Evolutionary conservation across 2,329 filamentous ascomycete species (phyloP).

Genomic region (Neonectria ditissima): DNA sequence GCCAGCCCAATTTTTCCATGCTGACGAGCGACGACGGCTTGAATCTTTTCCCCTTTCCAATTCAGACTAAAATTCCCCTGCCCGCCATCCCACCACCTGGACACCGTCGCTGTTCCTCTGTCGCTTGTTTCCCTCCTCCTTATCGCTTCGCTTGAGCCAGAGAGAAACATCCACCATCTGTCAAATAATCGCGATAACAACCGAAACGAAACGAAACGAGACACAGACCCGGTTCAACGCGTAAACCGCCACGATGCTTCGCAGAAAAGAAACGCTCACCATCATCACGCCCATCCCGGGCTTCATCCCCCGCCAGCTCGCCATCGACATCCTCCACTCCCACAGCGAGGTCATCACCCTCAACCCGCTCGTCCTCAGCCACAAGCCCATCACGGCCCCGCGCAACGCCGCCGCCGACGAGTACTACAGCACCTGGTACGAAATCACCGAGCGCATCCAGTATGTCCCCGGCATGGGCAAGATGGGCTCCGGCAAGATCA

Average conservation of each 20-base stretch:
- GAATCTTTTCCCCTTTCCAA: not conserved
- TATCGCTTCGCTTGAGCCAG: not conserved
- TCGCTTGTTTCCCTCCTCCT: not conserved
- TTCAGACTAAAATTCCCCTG: not conserved
- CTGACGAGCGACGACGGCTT: not conserved
- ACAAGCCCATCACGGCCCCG: slow-evolving; percentile 73
- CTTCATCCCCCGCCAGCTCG: slow-evolving; percentile 77
- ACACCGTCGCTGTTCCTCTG: not conserved
- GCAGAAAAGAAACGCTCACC: slow-evolving; percentile 74
- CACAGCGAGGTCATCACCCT: slow-evolving; percentile 78
- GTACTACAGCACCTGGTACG: slow-evolving; percentile 80
- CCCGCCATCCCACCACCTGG: not conserved
- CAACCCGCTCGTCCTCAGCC: slow-evolving; percentile 74
- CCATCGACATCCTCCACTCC: slow-evolving; percentile 78
- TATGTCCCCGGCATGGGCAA: slow-evolving; percentile 74
- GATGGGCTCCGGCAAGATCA: slow-evolving; percentile 73
- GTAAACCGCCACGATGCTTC: slow-evolving; percentile 57
- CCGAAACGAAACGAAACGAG: slow-evolving; percentile 14
- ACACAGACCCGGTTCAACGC: not conserved
- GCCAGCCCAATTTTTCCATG: not conserved
- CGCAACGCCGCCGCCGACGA: slow-evolving; percentile 76
- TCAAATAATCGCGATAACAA: not conserved
- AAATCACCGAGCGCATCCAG: slow-evolving; percentile 77
- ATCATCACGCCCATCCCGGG: slow-evolving; percentile 77
- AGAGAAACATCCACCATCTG: not conserved